These are phyloP conservation scores for Hexamita inflata DNA, from an alignment of 208 protist species.

Conservation along the genomic window DNA sequence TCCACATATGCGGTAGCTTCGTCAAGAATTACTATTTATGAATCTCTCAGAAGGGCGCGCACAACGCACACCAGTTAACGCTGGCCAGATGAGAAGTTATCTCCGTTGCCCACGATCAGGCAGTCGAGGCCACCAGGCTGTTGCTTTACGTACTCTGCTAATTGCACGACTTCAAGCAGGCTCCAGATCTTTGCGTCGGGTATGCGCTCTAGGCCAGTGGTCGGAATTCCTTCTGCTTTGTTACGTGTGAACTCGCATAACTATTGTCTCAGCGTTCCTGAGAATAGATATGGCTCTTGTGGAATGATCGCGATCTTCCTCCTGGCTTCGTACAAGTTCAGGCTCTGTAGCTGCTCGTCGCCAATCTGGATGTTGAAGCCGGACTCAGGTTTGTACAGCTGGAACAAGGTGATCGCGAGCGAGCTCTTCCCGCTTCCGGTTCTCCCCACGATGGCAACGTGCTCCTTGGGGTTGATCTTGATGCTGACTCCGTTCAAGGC, in stretches of 20 bases:
- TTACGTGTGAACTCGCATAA: conserved; percentile 34
- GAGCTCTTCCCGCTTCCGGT: conserved; percentile 50
- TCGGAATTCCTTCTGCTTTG: conserved; percentile 11
- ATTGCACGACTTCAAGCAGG: conserved; percentile 9
- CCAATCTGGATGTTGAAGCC: conserved; percentile 34
- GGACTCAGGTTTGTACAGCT: conserved; percentile 28
- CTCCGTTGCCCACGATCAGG: background rate
- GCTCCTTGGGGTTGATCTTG: conserved; percentile 33
- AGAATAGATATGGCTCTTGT: conserved; percentile 48
- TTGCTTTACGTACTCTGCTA: conserved; percentile 16
- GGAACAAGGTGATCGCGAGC: conserved; percentile 39
- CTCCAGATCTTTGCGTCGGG: conserved; percentile 32
- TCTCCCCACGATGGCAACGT: conserved; percentile 46
- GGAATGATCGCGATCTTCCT: conserved; percentile 39
- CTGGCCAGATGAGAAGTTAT: conserved; percentile 31
- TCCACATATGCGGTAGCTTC: conserved; percentile 34
- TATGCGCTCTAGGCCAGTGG: background rate
- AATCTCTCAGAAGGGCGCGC: conserved; percentile 19
- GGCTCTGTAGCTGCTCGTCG: conserved; percentile 31
- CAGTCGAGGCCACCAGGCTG: conserved; percentile 13
- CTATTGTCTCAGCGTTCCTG: conserved; percentile 40
- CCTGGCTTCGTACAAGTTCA: conserved; percentile 31
- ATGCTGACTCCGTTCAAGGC: conserved; percentile 41
- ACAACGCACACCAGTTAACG: conserved; percentile 35
- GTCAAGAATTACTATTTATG: conserved; percentile 30